Evolutionary conservation across 306 rosid species (phyloP), one percentile per base, ranked within the genome.

Genomic region (Castanea sativa): DNA sequence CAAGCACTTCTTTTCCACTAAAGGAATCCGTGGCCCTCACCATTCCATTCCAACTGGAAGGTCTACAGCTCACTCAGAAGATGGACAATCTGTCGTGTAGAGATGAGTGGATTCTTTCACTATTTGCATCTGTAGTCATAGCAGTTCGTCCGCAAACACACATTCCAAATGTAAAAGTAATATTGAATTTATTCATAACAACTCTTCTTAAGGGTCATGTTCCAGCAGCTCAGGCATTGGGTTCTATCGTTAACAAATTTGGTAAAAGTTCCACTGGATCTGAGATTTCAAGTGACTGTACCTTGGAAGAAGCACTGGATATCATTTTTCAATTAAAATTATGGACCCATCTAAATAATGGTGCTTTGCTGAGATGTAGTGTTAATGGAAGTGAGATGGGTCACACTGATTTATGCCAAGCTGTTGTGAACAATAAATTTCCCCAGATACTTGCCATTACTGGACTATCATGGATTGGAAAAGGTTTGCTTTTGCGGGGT

Each of bases 391-490:
- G 73, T 73, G 89, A 83, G 78, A 76, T 88, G 60, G 86, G 85
- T 71, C 86, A 89, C 58, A 75, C 89, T 73, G 94, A 92, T 81
- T 80, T 90, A 68, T 91, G 97, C 89, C 90, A 87, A 65, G 90
- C 94, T 69, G 68, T 56, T 69, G 82, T 75, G 65, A 80, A 83
- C 83, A 86, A 81, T 83, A 86, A 81, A 76, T 80, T 68, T 52
- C 90, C 88, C 81, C 97, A 88, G 85, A 84, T 85, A 82, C 85
- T 87, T 90, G 94, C 88, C 84, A 78, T 95, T 73, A 74, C 80
- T 86, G 99, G 99, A 74, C 84, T 95, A 63, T 87, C 99, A n/a
- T 95, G 99, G 99, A 80, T 95, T 68, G 99, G 96, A 74, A 95
- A 91, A 89, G 98, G 97, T 75, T 88, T 95, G 78, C 97, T 95